Evolutionary conservation across 495 filamentous ascomycete species (phyloP).

Genomic region (Xylaria flabelliformis): DNA sequence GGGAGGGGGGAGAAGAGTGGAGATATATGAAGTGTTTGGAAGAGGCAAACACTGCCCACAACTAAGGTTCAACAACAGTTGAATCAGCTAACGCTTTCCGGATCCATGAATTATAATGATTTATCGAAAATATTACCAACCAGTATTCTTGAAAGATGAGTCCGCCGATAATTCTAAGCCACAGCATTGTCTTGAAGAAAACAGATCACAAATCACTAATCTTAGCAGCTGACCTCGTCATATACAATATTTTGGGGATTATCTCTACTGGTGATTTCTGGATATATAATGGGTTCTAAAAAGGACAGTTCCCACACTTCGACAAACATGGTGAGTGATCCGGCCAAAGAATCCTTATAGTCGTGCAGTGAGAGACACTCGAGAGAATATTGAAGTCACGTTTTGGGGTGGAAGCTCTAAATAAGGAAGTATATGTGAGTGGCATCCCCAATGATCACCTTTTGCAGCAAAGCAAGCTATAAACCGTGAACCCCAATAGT

Average conservation of each 20-base stretch:
- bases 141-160: not conserved
- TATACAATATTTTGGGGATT: not conserved
- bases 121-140: not conserved
- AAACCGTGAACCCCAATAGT: not conserved
- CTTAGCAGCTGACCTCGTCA: not conserved
- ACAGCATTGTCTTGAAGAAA: not conserved
- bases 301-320: not conserved
- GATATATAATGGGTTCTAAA: not conserved
- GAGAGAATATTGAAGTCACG: not conserved
- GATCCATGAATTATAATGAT: not conserved
- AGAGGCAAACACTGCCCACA: not conserved
- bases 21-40: not conserved
- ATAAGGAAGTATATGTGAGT: not conserved
- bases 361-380: not conserved
- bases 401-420: not conserved
- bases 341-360: not conserved
- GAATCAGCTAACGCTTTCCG: not conserved
- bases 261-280: not conserved
- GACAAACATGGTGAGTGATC: not conserved
- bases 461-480: not conserved
- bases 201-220: not conserved
- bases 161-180: not conserved
- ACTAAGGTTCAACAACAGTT: not conserved
- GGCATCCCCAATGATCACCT: not conserved
- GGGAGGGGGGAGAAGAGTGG: not conserved